These are phyloP conservation scores for Leucosporidium creatinivorum DNA, from an alignment of 768 basidiomycete species.

Conservation along the genomic window DNA sequence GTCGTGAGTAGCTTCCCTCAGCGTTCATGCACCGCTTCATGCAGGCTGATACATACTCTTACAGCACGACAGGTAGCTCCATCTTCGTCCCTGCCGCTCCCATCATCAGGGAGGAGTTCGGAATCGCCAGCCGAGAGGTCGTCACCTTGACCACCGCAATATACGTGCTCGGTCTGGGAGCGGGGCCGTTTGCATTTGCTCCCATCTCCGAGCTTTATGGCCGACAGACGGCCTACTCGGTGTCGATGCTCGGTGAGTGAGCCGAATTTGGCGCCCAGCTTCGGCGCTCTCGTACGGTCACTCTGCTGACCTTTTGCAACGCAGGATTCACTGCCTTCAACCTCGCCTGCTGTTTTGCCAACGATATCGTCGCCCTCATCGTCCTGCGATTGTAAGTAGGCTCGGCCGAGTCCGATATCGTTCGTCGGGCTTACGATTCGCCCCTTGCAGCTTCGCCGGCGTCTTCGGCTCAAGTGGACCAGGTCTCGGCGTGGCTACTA, in stretches of 20 bases:
- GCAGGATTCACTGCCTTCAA: conserved; percentile 2
- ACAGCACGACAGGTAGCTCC: neutral
- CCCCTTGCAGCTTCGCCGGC: neutral
- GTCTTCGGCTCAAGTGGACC: conserved; percentile 10
- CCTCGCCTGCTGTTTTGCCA: conserved; percentile 1
- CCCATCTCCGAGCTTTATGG: conserved; percentile 13
- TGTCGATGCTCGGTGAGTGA: neutral
- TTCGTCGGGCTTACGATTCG: neutral
- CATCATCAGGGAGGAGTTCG: neutral
- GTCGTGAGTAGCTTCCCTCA: neutral
- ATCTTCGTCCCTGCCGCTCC: conserved; percentile 2
- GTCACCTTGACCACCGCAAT: neutral
- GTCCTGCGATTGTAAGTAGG: conserved; percentile 4
- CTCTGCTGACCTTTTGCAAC: neutral
- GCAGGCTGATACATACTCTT: too few species aligned
- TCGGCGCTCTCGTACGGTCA: neutral
- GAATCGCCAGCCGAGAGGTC: neutral
- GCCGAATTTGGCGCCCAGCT: too few species aligned
- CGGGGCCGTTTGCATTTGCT: conserved; percentile 6
- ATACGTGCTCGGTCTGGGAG: neutral
- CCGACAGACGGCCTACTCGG: neutral
- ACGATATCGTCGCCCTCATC: neutral
- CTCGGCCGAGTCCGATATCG: too few species aligned
- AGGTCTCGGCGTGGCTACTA: conserved; percentile 5
- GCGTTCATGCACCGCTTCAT: too few species aligned